Percentiles rank a stretch among this genome's conserved stretches.
phyloP scores from a whole-genome alignment of 495 filamentous ascomycete genomes.

The Aspergillus leporis region DNA sequence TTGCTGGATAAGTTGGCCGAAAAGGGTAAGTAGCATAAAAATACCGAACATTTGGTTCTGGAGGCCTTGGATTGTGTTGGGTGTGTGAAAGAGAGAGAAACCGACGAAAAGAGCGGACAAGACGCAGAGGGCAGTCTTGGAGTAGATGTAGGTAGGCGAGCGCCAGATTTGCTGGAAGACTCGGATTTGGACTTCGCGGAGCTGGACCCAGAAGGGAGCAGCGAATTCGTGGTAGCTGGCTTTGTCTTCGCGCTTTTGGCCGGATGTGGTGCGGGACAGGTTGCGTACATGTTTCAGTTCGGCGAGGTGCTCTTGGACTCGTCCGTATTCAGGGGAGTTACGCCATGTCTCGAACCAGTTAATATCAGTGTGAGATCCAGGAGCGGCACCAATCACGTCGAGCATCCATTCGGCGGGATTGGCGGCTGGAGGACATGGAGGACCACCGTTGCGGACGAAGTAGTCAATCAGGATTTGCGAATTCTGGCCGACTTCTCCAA shows the following conservation, averaged over 20 bases:
- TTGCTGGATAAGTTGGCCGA: constrained; percentile 70
- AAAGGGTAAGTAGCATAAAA: constrained; percentile 76
- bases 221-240: constrained; percentile 43
- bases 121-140: constrained; percentile 43
- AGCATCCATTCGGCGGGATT: constrained; percentile 90
- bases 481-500: constrained; percentile 59
- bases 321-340: constrained; percentile 30
- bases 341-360: constrained; percentile 56
- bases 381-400: constrained; percentile 78
- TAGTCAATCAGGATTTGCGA: constrained; percentile 64
- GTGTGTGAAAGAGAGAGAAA: constrained; percentile 73
- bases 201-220: constrained; percentile 46
- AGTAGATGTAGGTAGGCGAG: constrained; percentile 48
- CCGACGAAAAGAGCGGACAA: neutral
- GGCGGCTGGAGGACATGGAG: constrained; percentile 60
- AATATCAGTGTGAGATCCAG: constrained; percentile 62
- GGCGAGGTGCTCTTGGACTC: constrained; percentile 66
- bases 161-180: constrained; percentile 53
- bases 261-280: constrained; percentile 26
- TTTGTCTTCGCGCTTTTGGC: neutral
- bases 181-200: constrained; percentile 43
- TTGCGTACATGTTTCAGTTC: constrained; percentile 48
- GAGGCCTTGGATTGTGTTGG: constrained; percentile 68
- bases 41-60: constrained; percentile 83
- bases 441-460: constrained; percentile 71